These are phyloP conservation scores for Annulohypoxylon nitens DNA, from an alignment of 495 filamentous ascomycete species.

Conservation along the genomic window DNA sequence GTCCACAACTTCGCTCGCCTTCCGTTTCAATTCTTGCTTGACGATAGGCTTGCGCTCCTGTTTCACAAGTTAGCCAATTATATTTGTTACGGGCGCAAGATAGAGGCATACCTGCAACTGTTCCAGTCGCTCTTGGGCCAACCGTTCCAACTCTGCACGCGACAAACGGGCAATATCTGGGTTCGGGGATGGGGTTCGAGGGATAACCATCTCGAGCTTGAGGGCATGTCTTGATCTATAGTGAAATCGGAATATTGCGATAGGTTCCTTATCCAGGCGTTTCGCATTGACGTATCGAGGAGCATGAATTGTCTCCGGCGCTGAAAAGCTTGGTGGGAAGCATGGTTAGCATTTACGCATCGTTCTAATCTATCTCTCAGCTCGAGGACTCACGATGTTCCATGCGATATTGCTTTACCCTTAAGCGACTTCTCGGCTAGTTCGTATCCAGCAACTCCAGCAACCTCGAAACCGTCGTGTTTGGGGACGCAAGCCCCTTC, in stretches of 20 bases:
- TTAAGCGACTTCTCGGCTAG: slow-evolving; percentile 44
- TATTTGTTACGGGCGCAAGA: background rate
- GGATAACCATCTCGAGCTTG: slow-evolving; percentile 45
- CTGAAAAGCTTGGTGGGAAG: slow-evolving; percentile 17
- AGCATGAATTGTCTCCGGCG: background rate
- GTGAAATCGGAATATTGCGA: slow-evolving; percentile 41
- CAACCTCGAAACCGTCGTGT: background rate
- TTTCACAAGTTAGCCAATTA: slow-evolving; percentile 33
- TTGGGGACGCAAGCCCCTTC: background rate
- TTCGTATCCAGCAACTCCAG: slow-evolving; percentile 2
- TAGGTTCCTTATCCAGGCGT: slow-evolving; percentile 9
- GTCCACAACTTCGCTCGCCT: slow-evolving; percentile 22
- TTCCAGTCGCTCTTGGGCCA: slow-evolving; percentile 39
- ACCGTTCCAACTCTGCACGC: slow-evolving; percentile 37
- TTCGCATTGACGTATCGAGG: background rate
- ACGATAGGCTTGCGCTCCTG: slow-evolving; percentile 33
- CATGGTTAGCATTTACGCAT: background rate
- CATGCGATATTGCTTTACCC: slow-evolving; percentile 46
- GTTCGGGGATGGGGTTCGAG: slow-evolving; percentile 29
- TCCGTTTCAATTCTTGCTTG: slow-evolving; percentile 28
- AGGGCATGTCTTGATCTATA: slow-evolving; percentile 51
- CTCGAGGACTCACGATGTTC: slow-evolving; percentile 30
- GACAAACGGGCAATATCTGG: slow-evolving; percentile 33
- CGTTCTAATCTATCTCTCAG: background rate
- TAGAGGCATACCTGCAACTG: slow-evolving; percentile 36